Conservation (phyloP, 306 rosid species). For the Vachellia collinsii region DNA sequence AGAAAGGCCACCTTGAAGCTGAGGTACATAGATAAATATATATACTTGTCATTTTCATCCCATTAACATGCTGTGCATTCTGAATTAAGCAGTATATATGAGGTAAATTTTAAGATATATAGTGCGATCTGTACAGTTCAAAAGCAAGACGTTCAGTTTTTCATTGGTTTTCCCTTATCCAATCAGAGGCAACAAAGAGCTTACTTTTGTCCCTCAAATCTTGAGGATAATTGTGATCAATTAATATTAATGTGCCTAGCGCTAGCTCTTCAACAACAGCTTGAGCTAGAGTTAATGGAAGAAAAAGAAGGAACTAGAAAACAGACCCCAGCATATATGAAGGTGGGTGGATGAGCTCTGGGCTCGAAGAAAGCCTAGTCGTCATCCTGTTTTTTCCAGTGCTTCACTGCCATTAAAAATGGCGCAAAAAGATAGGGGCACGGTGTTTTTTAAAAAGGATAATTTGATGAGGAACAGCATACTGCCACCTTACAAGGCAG, state of each 20-base stretch:
- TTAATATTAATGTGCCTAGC: too few species aligned
- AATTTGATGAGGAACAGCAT: constrained; percentile 8
- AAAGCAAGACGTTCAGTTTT: neutral
- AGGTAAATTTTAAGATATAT: neutral
- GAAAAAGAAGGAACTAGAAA: neutral
- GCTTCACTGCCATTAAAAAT: constrained; percentile 14
- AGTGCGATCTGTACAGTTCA: neutral
- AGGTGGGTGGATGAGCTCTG: constrained; percentile 49
- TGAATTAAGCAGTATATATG: too few species aligned
- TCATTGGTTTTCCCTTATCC: neutral
- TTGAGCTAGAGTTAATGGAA: neutral
- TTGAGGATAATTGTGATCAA: too few species aligned
- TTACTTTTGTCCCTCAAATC: too few species aligned
- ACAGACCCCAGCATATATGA: constrained; percentile 34
- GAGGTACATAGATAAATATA: constrained; percentile 41
- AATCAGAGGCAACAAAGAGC: neutral
- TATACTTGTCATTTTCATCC: neutral
- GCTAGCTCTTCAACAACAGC: too few species aligned
- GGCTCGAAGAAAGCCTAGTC: constrained; percentile 51
- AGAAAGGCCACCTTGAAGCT: constrained; percentile 59
- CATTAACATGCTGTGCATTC: neutral
- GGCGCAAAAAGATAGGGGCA: neutral
- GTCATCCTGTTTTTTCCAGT: constrained; percentile 17
- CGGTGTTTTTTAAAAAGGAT: neutral
- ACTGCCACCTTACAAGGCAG: constrained; percentile 47